Evolutionary conservation across 345 rosid species (phyloP), one percentile per base, ranked within the genome.

Genomic region (Dipteronia dyeriana): DNA sequence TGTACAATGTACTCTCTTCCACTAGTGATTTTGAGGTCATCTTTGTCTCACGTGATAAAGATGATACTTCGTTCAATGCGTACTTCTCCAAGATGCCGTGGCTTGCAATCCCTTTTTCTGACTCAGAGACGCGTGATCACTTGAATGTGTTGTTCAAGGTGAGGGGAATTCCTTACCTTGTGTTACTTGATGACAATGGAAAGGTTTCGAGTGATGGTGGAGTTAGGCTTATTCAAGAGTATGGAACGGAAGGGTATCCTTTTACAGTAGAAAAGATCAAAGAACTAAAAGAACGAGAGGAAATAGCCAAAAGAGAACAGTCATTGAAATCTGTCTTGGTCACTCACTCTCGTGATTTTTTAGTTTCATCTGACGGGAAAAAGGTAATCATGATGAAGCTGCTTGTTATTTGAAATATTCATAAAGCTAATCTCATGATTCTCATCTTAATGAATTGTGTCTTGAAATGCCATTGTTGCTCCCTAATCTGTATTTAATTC

Each of bases 91-190:
- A n/a, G n/a, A n/a, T n/a, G n/a, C n/a, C n/a, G n/a, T n/a, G n/a
- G n/a, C 94, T 92, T 20, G 94, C 97, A 5, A 82, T 94, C 41
- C 98, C 93, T 1, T 94, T 88, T 66, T 82, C 91, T 20, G 92
- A 94, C 72, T 85, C 88, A 0, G 90, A 82, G 38, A 86, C 85
- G 0, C 90, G 94, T 23, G 84, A 80, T 22, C 76, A 75, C 69
- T 80, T 94, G 78, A 82, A 91, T 65, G 74, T 75, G 68, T 13
- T 84, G 71, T 94, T 91, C 77, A 83, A 87, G 79, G 94, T 92
- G 34, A 81, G 70, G 69, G 97, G 96, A n/a, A 88, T 94, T 38
- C 97, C 96, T 41, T 82, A 86, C 78, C 85, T 94, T 9, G 97
- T 92, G 75, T 75, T 94, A 66, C 81, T 94, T 3, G 92, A 86